Evolutionary conservation across 768 basidiomycete genomes (phyloP), one percentile per base, ranked within the genome.

Genomic region (Mycena haematopus): DNA sequence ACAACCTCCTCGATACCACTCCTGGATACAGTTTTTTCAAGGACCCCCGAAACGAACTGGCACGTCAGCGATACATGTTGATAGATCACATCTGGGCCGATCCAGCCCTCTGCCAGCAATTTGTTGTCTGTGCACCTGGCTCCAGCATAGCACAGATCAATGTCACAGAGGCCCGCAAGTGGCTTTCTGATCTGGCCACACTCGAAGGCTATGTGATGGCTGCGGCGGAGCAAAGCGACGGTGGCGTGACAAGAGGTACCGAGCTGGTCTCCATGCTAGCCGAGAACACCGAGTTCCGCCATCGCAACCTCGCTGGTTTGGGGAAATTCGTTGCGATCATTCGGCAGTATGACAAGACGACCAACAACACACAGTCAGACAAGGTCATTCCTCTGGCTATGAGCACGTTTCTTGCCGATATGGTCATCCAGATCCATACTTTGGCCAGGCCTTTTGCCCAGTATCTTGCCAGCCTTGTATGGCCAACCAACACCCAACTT

Each of bases 351-450:
- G 56, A 61, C 52, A 76, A 76, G 57, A 67, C 68, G 0, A 66
- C 53, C 13, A 44, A 63, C 2, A 36, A 69, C 9, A 58, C 67
- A 4, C 65, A 66, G 6, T 6, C 27, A 0, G 73, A 76, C 46
- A 70, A 68, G 17, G 61, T 74, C 7, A 72, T 76, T 15, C 76
- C 74, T 1, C 72, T 73, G 45, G 61, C 70, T n/a, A 0, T 42
- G 75, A 0, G 69, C 73, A 61, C 69, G 54, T 0, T 58, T 75
- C 9, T 68, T 61, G 0, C 56, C 68, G 68, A 75, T 51, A 22
- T 76, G 0, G 33, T 76, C 0, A 63, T 77, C 6, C 74, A 75
- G 50, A 55, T 70, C 8, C 71, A 72, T 2, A 68, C 70, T 0
- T 45, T 75, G 14, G 67, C 65, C 1, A 38, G 68, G 0, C 69